phyloP scores from a whole-genome alignment of 1,284 basidiomycete genomes.

The Retiboletus flavoniger region DNA sequence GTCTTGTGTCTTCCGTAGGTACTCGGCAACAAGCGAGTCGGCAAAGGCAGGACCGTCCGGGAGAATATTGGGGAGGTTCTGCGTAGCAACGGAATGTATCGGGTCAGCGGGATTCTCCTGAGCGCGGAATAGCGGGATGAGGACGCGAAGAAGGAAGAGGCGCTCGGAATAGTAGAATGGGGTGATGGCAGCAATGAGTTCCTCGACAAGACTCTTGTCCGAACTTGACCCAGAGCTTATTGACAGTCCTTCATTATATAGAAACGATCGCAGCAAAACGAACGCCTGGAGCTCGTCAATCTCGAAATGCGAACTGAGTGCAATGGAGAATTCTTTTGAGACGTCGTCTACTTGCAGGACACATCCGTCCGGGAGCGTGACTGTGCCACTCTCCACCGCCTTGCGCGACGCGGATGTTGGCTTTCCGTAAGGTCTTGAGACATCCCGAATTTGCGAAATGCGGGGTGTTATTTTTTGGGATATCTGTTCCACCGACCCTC shows the following conservation, averaged over 20 bases:
- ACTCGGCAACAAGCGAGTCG: constrained; percentile 55
- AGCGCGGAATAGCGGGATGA: constrained; percentile 65
- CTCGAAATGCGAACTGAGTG: constrained; percentile 67
- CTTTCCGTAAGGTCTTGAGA: constrained; percentile 61
- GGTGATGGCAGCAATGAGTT: constrained; percentile 69
- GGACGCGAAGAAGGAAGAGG: constrained; percentile 60
- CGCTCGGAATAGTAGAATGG: constrained; percentile 81
- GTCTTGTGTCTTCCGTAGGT: constrained; percentile 53
- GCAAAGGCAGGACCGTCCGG: constrained; percentile 61
- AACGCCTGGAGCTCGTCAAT: constrained; percentile 78
- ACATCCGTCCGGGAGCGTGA: constrained; percentile 64
- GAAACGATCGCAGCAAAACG: constrained; percentile 69
- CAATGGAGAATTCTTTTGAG: constrained; percentile 66
- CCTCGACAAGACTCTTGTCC: constrained; percentile 45
- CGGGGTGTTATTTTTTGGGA: constrained; percentile 58
- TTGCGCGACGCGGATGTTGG: constrained; percentile 67
- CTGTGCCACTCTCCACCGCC: constrained; percentile 61
- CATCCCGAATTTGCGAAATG: constrained; percentile 51
- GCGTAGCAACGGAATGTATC: constrained; percentile 52
- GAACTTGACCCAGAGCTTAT: constrained; percentile 45
- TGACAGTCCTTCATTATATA: constrained; percentile 76
- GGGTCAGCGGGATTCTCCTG: constrained; percentile 55
- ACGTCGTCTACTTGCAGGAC: constrained; percentile 59
- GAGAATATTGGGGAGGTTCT: constrained; percentile 59
- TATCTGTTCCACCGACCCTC: constrained; percentile 54